Conservation (phyloP, 345 rosid genomes). For the Eucalyptus polybractea region DNA sequence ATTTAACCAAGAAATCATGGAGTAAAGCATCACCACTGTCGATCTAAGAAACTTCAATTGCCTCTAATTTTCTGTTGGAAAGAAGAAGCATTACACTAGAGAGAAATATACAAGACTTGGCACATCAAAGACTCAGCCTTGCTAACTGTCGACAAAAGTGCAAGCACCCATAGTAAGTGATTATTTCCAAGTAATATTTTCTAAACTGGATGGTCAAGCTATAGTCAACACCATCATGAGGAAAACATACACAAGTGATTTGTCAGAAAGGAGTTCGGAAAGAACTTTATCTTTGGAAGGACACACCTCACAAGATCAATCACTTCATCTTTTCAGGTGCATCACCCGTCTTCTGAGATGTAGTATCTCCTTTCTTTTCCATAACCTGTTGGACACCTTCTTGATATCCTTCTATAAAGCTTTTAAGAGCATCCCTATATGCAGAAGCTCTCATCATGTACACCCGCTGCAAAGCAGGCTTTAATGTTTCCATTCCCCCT, state of each 20-base stretch:
- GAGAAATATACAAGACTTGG: background rate
- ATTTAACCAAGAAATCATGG: background rate
- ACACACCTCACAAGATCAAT: background rate
- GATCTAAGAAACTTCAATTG: background rate
- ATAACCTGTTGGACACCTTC: constrained; percentile 66
- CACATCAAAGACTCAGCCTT: background rate
- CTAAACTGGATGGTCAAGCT: background rate
- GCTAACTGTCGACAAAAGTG: background rate
- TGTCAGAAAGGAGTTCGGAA: background rate
- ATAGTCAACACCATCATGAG: background rate
- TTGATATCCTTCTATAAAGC: constrained; percentile 68
- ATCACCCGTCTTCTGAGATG: constrained; percentile 11
- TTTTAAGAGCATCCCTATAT: constrained; percentile 67
- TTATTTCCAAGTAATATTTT: background rate
- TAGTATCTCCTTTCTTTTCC: constrained; percentile 37
- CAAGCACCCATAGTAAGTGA: background rate
- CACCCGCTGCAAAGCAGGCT: constrained; percentile 81
- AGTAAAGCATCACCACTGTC: background rate
- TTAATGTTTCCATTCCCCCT: constrained; percentile 87
- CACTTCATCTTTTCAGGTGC: constrained; percentile 8
- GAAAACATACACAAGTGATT: background rate
- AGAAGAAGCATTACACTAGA: background rate
- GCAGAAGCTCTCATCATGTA: constrained; percentile 89
- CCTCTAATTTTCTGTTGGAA: background rate
- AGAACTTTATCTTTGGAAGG: background rate